Conservation (phyloP, 805 yeast species). For the Ogataea kodamae region DNA sequence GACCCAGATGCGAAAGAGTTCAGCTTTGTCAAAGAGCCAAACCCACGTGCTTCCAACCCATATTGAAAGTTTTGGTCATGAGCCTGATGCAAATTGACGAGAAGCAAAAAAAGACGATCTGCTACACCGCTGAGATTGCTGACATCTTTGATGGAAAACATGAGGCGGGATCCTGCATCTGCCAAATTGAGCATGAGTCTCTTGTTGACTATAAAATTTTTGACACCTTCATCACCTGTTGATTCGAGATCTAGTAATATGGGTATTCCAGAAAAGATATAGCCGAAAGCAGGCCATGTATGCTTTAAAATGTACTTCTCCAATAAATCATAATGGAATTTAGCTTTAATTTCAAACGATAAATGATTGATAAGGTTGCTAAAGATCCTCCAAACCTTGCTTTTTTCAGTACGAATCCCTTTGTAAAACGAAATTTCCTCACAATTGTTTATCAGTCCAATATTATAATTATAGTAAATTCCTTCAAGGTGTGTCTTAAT, state of each 20-base stretch:
- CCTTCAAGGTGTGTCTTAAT: conserved; percentile 79
- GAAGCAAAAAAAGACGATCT: conserved; percentile 72
- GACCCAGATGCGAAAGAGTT: conserved; percentile 32
- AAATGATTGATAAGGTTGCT: conserved; percentile 41
- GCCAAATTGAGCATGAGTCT: conserved; percentile 86
- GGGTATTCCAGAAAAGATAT: conserved; percentile 84
- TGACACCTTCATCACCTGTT: conserved; percentile 61
- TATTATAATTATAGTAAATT: conserved; percentile 79
- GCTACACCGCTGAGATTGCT: conserved; percentile 91
- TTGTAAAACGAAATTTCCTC: conserved; percentile 95
- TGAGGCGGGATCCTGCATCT: conserved; percentile 90
- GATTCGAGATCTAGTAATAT: conserved; percentile 53
- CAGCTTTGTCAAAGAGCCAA: conserved; percentile 30
- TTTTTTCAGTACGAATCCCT: conserved; percentile 76
- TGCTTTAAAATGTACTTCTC: conserved; percentile 88
- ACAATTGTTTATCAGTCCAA: conserved; percentile 80
- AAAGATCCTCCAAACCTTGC: conserved; percentile 59
- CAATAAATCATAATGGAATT: conserved; percentile 65
- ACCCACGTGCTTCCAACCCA: conserved; percentile 35
- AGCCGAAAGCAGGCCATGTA: conserved; percentile 96
- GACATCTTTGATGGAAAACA: conserved; percentile 91
- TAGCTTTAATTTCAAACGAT: conserved; percentile 44
- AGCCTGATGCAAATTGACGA: conserved; percentile 77
- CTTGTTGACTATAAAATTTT: conserved; percentile 86
- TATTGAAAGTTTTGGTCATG: conserved; percentile 60